Base-by-base conservation (phyloP, 1,139 yeast species). In the Pichia sp. region DNA sequence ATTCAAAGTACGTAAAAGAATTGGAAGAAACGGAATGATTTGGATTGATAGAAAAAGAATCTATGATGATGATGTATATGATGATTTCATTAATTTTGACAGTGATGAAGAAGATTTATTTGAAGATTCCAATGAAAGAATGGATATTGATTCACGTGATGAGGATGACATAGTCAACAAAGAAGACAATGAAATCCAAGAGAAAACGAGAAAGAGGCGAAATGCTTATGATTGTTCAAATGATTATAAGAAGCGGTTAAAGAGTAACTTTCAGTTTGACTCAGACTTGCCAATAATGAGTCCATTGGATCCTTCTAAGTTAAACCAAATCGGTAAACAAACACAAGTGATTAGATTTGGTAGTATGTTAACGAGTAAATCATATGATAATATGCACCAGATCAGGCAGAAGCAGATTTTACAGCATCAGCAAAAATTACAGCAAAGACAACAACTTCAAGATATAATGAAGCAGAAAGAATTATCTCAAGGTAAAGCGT, bases 311-410 rank as follows among this genome's bases (percentile, higher is more conserved):
- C 82, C 82, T 1, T 74, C 81, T 0, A 73, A 77, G 47, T 71
- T 88, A 55, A 90, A 88, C 58, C 84, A 85, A 51, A 86, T 88
- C 42, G 79, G 90, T 27, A 85, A 83, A 47, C 94, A 82, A 46
- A 88, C 97, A 0, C 97, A 88, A 64, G 81, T 85, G 0, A 85
- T 90, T 35, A 71, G 97, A 50, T 88, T 90, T 64, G 96, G 97
- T 5, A 80, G 95, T 4, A 87, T 88, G 96, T 66, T 90, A 38
- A 70, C 88, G 41, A 80, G 94, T 4, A 90, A 90, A 62, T 82
- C 96, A 0, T 85, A 85, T 59, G 97, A 84, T 43, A 65, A 81
- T 64, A 62, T 74, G 66, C 60, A 69, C 65, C 60, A 75, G 66
- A 52, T 70, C 62, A 28, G 72, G 64, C 55, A 58, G 61, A 55